phyloP scores from a whole-genome alignment of 202 grass and related monocot species.

The Setaria viridis region DNA sequence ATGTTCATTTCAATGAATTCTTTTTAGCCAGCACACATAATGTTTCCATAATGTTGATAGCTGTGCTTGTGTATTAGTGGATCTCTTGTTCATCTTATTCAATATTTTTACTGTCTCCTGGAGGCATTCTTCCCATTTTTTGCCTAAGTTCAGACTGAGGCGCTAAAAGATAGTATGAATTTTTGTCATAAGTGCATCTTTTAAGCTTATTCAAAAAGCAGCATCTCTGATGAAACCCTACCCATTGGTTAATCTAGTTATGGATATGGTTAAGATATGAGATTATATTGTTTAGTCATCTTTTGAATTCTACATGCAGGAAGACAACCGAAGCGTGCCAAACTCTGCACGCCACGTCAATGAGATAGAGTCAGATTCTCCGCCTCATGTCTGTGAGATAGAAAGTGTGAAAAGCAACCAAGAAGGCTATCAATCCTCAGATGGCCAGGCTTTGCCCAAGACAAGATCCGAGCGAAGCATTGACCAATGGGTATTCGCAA shows the following conservation, averaged over 20 bases:
- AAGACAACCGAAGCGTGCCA: conserved; percentile 50
- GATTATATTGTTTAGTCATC: conserved; percentile 27
- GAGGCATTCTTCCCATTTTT: conserved; percentile 5
- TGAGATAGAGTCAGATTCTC: conserved; percentile 61
- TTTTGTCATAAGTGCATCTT: not conserved
- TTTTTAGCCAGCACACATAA: not conserved
- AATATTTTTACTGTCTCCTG: not conserved
- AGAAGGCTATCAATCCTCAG: conserved; percentile 66
- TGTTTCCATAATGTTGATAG: not conserved
- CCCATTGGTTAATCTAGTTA: not conserved
- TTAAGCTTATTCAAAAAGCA: not conserved
- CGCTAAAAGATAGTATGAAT: not conserved
- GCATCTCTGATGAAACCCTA: not conserved
- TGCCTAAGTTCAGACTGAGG: not conserved
- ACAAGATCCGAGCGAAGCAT: conserved; percentile 79
- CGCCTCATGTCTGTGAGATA: conserved; percentile 59
- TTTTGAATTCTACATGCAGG: conserved; percentile 51
- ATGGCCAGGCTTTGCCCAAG: conserved; percentile 50
- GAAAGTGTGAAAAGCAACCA: conserved; percentile 62
- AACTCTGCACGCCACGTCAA: conserved; percentile 44
- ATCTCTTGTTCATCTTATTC: not conserved
- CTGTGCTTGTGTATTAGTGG: not conserved
- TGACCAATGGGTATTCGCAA: conserved; percentile 84
- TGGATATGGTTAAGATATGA: not conserved
- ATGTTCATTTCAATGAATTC: not conserved